Conservation (phyloP, 2,329 filamentous ascomycete species). For the Blastomyces parvus region DNA sequence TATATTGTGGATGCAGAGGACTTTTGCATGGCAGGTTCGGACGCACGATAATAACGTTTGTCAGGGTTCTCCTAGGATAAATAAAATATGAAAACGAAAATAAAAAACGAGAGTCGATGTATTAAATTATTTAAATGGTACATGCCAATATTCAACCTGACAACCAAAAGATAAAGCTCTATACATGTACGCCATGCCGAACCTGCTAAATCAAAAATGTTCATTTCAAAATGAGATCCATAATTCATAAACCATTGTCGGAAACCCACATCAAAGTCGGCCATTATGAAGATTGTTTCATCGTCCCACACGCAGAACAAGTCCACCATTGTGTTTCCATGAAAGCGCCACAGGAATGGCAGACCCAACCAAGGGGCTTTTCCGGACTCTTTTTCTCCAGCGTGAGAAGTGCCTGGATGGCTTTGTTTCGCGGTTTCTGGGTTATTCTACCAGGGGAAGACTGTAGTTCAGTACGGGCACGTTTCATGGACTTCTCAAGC, state of each 20-base stretch:
- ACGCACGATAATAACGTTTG: no score
- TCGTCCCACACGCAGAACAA: conserved; percentile 49
- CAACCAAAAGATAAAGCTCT: background rate
- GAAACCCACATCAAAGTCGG: background rate
- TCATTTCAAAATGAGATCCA: background rate
- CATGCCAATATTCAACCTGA: background rate
- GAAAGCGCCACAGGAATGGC: conserved; percentile 48
- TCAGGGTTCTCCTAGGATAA: background rate
- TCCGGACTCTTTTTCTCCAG: conserved; percentile 36
- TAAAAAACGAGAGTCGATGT: background rate
- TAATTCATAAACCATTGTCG: background rate
- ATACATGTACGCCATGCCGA: background rate
- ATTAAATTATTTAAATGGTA: background rate
- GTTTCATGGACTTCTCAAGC: conserved; percentile 7
- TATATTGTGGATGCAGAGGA: background rate
- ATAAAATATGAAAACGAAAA: background rate
- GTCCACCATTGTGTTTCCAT: conserved; percentile 60
- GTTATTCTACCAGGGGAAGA: background rate
- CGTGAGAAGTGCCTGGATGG: conserved; percentile 30
- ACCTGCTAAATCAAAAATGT: background rate
- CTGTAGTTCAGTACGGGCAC: conserved; percentile 1
- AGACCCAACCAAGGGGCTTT: conserved; percentile 50
- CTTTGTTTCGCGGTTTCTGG: conserved; percentile 21
- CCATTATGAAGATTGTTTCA: conserved; percentile 45
- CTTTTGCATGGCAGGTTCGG: no score